Evolutionary conservation across 306 rosid genomes (phyloP), one percentile per base, ranked within the genome.

Genomic region (Cicer yamashitae): DNA sequence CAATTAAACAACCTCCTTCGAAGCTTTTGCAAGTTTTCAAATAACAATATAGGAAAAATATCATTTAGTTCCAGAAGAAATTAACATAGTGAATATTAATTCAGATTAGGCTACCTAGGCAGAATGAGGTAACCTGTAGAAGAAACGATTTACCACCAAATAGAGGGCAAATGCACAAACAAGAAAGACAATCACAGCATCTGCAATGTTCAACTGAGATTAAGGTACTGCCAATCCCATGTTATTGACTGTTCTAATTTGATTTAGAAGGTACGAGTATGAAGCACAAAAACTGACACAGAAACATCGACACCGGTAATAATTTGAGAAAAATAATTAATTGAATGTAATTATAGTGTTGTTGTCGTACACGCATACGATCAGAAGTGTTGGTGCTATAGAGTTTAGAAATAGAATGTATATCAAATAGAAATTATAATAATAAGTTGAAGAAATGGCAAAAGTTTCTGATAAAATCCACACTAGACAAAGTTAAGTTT

Each of bases 381-480:
- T 30, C 37, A 4, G 37, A 30, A 6, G 6, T 30, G 37, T 30
- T 30, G 37, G 37, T 30, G 37, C 1, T 30, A 3, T 25, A 3
- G 5, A 9, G 62, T 56, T 56, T 25, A 58, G 9, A 58, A 11
- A 25, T 6, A 11, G n/a, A 58, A 25, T 59, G 65, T 11, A 6
- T 59, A 59, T 59, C 41, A 6, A 59, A 59, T 7, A 58, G 39
- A 12, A 18, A 58, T 58, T 25, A 58, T 0, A 11, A 10, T 25
- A 10, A 58, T 58, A 25, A 58, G 12, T 58, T 58, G 64, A 25
- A 58, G 41, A 10, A 25, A 25, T 11, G 5, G 8, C 41, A 25
- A 58, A 25, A 59, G 65, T 30, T 59, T 30, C 60, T 47, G 12
- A 68, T 48, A 66, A 74, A 72, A 25, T 67, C 39, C 81, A 78